Conservation (phyloP, 2,329 filamentous ascomycete genomes). For the Exophiala oligosperma region DNA sequence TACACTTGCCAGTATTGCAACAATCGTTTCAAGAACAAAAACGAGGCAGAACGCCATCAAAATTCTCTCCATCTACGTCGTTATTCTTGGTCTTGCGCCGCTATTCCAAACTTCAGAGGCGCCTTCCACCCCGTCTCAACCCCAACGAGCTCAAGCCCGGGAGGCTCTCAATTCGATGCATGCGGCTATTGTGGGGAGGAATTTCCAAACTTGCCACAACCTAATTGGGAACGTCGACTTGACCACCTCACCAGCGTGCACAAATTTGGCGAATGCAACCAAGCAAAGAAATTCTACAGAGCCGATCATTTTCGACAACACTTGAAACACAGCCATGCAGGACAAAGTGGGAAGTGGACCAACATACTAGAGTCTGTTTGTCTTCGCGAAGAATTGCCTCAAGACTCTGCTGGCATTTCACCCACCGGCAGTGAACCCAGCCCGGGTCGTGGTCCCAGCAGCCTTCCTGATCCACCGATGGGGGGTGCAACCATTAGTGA, state of each 20-base stretch:
- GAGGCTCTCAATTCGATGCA: slow-evolving; percentile 58
- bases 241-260: slow-evolving; percentile 87
- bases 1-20: slow-evolving; percentile 91
- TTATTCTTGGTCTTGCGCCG: slow-evolving; percentile 96
- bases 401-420: slow-evolving; percentile 20
- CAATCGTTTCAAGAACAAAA: slow-evolving; percentile 98
- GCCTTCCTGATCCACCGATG: slow-evolving; percentile 21
- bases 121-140: slow-evolving; percentile 80
- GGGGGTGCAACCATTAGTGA: slow-evolving; percentile 26
- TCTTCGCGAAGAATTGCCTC: slow-evolving; percentile 81
- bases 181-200: slow-evolving; percentile 97
- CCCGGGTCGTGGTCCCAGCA: slow-evolving; percentile 21
- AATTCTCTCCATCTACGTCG: slow-evolving; percentile 90
- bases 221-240: slow-evolving; percentile 84
- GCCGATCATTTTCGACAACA: slow-evolving; percentile 98
- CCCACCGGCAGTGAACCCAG: slow-evolving; percentile 24
- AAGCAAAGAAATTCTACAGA: slow-evolving; percentile 95
- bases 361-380: slow-evolving; percentile 97
- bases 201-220: slow-evolving; percentile 70
- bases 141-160: slow-evolving; percentile 31
- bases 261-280: slow-evolving; percentile 98
- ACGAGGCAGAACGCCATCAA: slow-evolving; percentile 93
- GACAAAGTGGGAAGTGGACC: slow-evolving; percentile 97
- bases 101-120: slow-evolving; percentile 70
- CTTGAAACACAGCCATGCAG: slow-evolving; percentile 94